Conservation (phyloP, 2,329 filamentous ascomycete species). For the Berkeleyomyces rouxiae region DNA sequence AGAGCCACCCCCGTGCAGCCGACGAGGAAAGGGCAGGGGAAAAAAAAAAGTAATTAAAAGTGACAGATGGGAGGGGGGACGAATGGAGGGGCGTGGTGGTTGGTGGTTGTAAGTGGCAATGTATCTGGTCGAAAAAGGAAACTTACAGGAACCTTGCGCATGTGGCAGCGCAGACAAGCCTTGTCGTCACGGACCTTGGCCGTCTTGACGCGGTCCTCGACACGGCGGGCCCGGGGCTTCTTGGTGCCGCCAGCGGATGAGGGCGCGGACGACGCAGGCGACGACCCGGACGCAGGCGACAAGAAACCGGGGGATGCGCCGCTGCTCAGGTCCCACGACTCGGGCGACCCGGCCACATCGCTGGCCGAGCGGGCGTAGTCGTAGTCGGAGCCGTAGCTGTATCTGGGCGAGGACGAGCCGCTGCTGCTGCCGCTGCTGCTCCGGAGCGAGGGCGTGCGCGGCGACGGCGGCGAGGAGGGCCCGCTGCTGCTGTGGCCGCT, state of each 20-base stretch:
- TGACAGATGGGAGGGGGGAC: neutral
- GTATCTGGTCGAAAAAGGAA: neutral
- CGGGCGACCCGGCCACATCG: conserved; percentile 3
- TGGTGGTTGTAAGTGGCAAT: neutral
- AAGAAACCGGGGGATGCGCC: neutral
- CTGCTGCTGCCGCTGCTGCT: neutral
- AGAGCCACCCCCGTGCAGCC: conserved; percentile 6
- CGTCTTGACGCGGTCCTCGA: conserved; percentile 28
- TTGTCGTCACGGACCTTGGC: conserved; percentile 32
- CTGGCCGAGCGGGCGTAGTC: neutral
- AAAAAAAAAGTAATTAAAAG: neutral
- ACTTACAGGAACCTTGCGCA: conserved; percentile 32
- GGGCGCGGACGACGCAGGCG: neutral
- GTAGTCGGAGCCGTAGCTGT: neutral
- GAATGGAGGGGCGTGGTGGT: neutral
- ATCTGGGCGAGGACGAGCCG: neutral
- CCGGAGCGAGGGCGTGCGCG: neutral
- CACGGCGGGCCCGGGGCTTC: conserved; percentile 3
- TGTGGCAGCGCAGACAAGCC: conserved; percentile 32
- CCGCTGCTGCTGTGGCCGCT: neutral
- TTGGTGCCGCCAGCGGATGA: neutral
- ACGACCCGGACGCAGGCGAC: neutral
- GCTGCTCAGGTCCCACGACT: neutral
- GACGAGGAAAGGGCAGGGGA: neutral
- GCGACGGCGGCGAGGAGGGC: neutral